Conservation (phyloP, 495 filamentous ascomycete species). For the Parathielavia hyrcaniae region DNA sequence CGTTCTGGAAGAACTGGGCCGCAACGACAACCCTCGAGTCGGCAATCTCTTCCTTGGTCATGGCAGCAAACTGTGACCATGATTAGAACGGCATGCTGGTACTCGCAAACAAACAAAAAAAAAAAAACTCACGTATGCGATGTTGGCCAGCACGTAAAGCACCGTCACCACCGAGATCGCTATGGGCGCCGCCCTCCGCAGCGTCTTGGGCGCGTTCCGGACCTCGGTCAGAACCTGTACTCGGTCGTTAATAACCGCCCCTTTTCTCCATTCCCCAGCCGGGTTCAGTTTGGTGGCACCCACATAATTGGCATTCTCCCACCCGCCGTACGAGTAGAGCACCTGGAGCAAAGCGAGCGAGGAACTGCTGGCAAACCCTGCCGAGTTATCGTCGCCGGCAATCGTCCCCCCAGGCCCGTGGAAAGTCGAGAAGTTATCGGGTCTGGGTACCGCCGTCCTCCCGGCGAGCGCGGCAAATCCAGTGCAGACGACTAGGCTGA, state of each 20-base stretch:
- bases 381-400: not conserved
- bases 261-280: not conserved
- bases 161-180: conserved; percentile 51
- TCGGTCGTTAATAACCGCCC: not conserved
- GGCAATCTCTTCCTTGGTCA: conserved; percentile 51
- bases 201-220: conserved; percentile 49
- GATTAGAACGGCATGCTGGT: not conserved
- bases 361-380: conserved; percentile 37
- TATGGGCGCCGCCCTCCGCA: conserved; percentile 53
- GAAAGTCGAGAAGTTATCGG: conserved; percentile 47
- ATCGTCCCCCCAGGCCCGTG: conserved; percentile 26
- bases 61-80: conserved; percentile 51
- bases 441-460: conserved; percentile 8
- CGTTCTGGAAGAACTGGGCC: conserved; percentile 55
- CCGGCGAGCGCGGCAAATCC: conserved; percentile 45
- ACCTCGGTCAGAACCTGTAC: conserved; percentile 47
- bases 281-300: not conserved
- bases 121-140: conserved; percentile 39
- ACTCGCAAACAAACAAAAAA: too few relatives aligned
- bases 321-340: conserved; percentile 56
- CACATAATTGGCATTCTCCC: conserved; percentile 54
- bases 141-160: conserved; percentile 56
- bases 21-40: conserved; percentile 50
- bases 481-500: conserved; percentile 54
- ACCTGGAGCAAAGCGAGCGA: conserved; percentile 55